Evolutionary conservation across 495 filamentous ascomycete genomes (phyloP).

Genomic region (Lichina pygmaea): DNA sequence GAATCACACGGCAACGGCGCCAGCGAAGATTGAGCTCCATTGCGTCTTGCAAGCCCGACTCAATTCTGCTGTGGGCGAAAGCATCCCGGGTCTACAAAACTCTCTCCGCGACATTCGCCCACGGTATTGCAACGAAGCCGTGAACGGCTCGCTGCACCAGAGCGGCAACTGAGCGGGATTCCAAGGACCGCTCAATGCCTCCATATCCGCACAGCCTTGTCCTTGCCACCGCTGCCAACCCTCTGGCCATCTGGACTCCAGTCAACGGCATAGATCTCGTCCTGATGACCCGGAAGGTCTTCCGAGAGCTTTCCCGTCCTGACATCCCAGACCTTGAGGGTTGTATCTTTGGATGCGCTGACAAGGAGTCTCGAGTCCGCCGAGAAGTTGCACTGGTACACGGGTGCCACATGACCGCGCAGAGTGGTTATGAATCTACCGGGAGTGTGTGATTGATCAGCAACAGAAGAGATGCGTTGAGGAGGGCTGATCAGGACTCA

Average conservation of each 20-base stretch:
- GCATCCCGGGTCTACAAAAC: too few species aligned
- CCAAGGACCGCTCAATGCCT: constrained; percentile 19
- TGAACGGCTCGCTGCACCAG: too few species aligned
- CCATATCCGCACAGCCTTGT: constrained; percentile 78
- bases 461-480: not conserved
- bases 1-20: too few species aligned
- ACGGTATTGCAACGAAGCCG: too few species aligned
- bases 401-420: constrained; percentile 74
- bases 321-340: constrained; percentile 83
- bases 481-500: constrained; percentile 9
- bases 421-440: constrained; percentile 54
- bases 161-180: too few species aligned
- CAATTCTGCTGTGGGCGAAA: too few species aligned
- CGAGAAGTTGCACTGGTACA: constrained; percentile 76
- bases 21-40: too few species aligned
- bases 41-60: too few species aligned
- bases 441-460: constrained; percentile 3
- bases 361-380: constrained; percentile 70
- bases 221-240: constrained; percentile 75
- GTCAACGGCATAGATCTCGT: constrained; percentile 84
- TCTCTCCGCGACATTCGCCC: too few species aligned
- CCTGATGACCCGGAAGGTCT: constrained; percentile 81
- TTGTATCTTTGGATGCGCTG: constrained; percentile 74
- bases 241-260: constrained; percentile 71
- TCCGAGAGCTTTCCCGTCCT: constrained; percentile 42